Percentiles rank a stretch among this genome's conserved stretches.
Conservation (phyloP, 1,284 basidiomycete genomes). For the Puccinia sorghi region DNA sequence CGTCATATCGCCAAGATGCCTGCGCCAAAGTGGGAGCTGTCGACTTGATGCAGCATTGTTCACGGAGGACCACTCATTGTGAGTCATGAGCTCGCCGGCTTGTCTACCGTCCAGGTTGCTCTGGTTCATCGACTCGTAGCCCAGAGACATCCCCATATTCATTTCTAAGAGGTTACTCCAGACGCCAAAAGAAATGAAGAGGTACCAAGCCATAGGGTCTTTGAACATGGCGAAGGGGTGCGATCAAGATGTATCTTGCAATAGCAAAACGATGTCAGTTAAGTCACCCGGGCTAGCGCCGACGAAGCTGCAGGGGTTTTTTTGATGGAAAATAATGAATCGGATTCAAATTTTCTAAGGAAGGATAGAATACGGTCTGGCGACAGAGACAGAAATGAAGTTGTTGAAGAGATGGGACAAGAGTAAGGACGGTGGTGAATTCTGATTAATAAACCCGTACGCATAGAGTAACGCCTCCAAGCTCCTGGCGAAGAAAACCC, state of each 20-base stretch:
- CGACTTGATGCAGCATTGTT: neutral
- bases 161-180: neutral
- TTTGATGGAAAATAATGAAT: neutral
- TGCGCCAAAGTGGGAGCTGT: neutral
- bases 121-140: neutral
- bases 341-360: neutral
- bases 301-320: neutral
- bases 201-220: neutral
- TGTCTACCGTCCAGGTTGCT: neutral
- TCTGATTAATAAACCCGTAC: too few relatives aligned
- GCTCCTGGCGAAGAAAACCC: too few relatives aligned
- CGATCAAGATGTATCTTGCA: neutral
- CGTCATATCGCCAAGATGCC: neutral
- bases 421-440: too few relatives aligned
- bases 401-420: neutral
- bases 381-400: neutral
- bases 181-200: neutral
- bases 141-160: neutral
- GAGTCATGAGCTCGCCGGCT: neutral
- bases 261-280: neutral
- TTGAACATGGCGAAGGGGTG: neutral
- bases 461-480: too few relatives aligned
- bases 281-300: neutral
- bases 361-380: neutral
- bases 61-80: neutral